Evolutionary conservation across 257 asterid species (phyloP), one percentile per base, ranked within the genome.

Genomic region (Plantago elongata): DNA sequence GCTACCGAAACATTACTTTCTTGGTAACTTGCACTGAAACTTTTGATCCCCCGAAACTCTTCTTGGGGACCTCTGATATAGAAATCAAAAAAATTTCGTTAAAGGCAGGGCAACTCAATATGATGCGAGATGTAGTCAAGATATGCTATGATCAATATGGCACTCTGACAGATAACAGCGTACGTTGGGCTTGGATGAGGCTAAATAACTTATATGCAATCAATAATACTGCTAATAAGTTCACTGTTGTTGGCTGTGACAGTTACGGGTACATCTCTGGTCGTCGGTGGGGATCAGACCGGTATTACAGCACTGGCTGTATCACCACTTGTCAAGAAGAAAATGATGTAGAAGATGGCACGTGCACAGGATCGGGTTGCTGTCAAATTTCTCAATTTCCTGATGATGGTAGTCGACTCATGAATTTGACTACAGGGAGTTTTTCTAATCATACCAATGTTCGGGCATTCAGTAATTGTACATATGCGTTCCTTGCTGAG

Each of bases 331-430:
- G 80, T 0, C 7, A 14, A 1, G 3, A 12, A 2, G 9, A 1
- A 43, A 55, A 3, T 0, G 82, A 63, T 29, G 13, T 71, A 9
- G 34, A 1, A 0, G 16, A 51, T 9, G 75, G 66, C 3, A 10
- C 63, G 11, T 81, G 84, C 47, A 38, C 43, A 0, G 80, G 78
- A 1, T 5, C 62, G 0, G 82, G 82, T 10, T 81, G 82, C 48
- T 81, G 84, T 67, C 51, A 73, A 58, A 57, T 11, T 10, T 54
- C 70, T 1, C 4, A 72, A 0, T 58, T 78, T 3, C 77, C 82
- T 0, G 12, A 47, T 2, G 66, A 67, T 22, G 2, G 27, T 0
- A 59, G 57, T 0, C 29, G 14, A 50, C 1, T 0, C 8, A 52
- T 48, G 44, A 10, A 5, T 0, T 3, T 81, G 54, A 58, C 12